A percentile compares a stretch with the other conserved stretches of the same genome.
phyloP scores from a whole-genome alignment of 306 rosid species.

The Sechiopsis laciniata region DNA sequence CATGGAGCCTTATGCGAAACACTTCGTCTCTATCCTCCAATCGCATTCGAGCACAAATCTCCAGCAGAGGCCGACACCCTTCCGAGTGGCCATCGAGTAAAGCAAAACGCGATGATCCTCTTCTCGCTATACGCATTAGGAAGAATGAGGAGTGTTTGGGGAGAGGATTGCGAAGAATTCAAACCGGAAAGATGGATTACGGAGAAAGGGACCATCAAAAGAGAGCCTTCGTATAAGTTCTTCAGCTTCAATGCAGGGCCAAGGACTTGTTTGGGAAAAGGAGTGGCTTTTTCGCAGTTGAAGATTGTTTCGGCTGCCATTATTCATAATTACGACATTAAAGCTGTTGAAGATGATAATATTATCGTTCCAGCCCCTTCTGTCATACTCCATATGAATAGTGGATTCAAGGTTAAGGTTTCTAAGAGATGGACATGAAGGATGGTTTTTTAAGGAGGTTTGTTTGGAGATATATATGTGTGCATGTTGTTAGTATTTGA shows the following conservation, averaged over 20 bases:
- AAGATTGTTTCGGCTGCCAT: conserved; percentile 36
- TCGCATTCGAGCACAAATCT: conserved; percentile 34
- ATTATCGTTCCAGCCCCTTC: conserved; percentile 24
- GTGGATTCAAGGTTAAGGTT: conserved; percentile 39
- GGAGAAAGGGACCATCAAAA: conserved; percentile 21
- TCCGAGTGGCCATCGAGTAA: conserved; percentile 44
- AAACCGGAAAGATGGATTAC: conserved; percentile 66
- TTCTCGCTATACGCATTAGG: conserved; percentile 43
- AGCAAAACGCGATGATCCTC: conserved; percentile 13
- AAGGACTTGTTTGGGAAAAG: conserved; percentile 47
- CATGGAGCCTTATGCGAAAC: conserved; percentile 50
- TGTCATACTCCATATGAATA: conserved; percentile 34
- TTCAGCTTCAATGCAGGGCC: conserved; percentile 48
- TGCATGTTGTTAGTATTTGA: too few relatives aligned
- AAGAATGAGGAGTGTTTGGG: conserved; percentile 46
- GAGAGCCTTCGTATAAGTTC: conserved; percentile 45
- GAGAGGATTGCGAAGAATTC: conserved; percentile 44
- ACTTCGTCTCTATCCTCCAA: conserved; percentile 45
- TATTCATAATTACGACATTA: conserved; percentile 26
- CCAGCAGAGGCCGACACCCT: conserved; percentile 32
- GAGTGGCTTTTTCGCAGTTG: conserved; percentile 33
- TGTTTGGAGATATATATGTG: not conserved
- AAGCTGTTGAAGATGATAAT: conserved; percentile 25
- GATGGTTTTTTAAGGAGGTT: not conserved
- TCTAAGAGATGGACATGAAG: conserved; percentile 18